phyloP scores from a whole-genome alignment of 495 filamentous ascomycete genomes.

The Hypoxylon subgilvum region DNA sequence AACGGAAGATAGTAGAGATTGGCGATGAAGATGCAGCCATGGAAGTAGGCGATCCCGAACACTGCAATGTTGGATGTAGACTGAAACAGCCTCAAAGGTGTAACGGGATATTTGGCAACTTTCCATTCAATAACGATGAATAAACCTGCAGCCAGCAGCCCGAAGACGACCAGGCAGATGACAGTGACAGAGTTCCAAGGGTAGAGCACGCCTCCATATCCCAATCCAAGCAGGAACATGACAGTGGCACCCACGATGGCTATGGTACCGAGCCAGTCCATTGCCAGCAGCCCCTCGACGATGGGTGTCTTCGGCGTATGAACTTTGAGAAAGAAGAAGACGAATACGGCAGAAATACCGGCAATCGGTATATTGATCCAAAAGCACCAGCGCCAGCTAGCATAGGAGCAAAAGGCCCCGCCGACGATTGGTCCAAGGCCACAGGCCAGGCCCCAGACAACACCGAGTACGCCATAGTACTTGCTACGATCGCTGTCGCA shows the following conservation, averaged over 20 bases:
- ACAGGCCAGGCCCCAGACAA: slow-evolving; percentile 60
- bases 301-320: slow-evolving; percentile 78
- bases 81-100: slow-evolving; percentile 73
- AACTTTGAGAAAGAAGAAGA: slow-evolving; percentile 74
- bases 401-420: slow-evolving; percentile 63
- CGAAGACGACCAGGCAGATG: slow-evolving; percentile 80
- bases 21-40: slow-evolving; percentile 76
- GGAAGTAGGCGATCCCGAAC: slow-evolving; percentile 64
- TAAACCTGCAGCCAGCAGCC: slow-evolving; percentile 62
- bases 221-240: slow-evolving; percentile 81
- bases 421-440: slow-evolving; percentile 68
- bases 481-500: slow-evolving; percentile 49
- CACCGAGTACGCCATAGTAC: slow-evolving; percentile 59
- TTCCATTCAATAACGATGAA: slow-evolving; percentile 75
- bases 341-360: slow-evolving; percentile 68
- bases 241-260: slow-evolving; percentile 76
- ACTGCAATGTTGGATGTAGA: slow-evolving; percentile 64
- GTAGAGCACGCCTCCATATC: slow-evolving; percentile 75
- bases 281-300: slow-evolving; percentile 69
- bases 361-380: slow-evolving; percentile 81
- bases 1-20: slow-evolving; percentile 78
- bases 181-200: slow-evolving; percentile 79
- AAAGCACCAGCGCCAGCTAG: slow-evolving; percentile 71
- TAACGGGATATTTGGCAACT: slow-evolving; percentile 76
- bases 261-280: slow-evolving; percentile 77